Conservation (phyloP, 73 alveolate genomes). For the Breviolum minutum region DNA sequence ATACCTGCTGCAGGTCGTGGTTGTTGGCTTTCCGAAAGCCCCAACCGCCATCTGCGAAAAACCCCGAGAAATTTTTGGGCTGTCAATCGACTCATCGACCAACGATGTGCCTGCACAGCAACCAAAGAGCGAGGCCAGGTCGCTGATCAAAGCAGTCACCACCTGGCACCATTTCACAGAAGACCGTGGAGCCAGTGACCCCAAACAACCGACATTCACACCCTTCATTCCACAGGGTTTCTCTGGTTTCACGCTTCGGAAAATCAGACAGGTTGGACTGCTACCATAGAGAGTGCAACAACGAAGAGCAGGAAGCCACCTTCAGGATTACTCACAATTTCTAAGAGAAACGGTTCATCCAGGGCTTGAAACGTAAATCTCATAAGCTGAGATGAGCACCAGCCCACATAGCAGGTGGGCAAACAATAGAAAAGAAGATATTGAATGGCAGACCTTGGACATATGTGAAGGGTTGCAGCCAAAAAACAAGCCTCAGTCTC, state of each 20-base stretch:
- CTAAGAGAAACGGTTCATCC: not conserved
- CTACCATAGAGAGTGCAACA: conserved; percentile 60
- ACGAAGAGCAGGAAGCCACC: conserved; percentile 67
- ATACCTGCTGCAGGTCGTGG: not conserved
- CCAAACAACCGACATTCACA: not conserved
- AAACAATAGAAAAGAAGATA: conserved; percentile 34
- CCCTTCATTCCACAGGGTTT: not conserved
- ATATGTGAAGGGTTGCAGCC: not conserved
- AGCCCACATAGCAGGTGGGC: conserved; percentile 89
- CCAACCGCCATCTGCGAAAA: not conserved
- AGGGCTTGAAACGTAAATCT: not conserved
- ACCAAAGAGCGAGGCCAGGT: conserved; percentile 96
- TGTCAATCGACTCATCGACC: not conserved
- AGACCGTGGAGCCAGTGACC: not conserved
- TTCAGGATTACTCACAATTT: not conserved
- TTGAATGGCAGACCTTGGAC: conserved; percentile 77
- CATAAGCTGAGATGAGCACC: conserved; percentile 23
- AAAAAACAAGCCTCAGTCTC: not conserved
- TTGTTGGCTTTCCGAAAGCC: no score
- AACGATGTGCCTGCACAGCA: conserved; percentile 95
- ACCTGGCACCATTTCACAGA: not conserved
- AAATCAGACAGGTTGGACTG: not conserved
- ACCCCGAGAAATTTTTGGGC: not conserved
- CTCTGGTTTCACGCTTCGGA: no score
- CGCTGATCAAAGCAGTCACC: conserved; percentile 96